Base-by-base conservation (phyloP, 2,329 filamentous ascomycete genomes). In the Harringtonia lauricola region DNA sequence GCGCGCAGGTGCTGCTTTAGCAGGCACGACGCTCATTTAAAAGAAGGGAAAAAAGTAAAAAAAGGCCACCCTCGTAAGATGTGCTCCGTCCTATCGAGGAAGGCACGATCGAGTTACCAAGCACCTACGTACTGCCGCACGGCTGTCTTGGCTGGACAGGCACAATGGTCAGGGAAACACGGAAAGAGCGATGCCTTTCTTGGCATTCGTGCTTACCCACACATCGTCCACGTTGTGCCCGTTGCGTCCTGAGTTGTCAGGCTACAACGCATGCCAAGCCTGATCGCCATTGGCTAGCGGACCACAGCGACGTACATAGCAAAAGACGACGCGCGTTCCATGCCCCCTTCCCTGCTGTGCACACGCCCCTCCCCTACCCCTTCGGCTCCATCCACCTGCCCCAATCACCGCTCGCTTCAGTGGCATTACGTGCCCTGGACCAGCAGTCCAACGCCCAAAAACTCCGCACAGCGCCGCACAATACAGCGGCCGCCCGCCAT, bases 261-360 rank as follows among this genome's bases (percentile, higher is more conserved):
- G 44, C 43, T 44, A 41, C 38, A 18, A 36, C 34, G 41, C 31
- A 10, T 36, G 38, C 44, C 42, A 46, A 43, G 44, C 44, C 44
- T 30, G 12, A 7, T 24, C 19, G 13, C 29, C 28, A 52, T 52
- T 52, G 51, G 51, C 37, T 31, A 19, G 45, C 30, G 13, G 34
- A 39, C 28, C 42, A 24, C 30, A 31, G 41, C 41, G 36, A 42
- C 22, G 15, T n/a, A n/a, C n/a, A n/a, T n/a, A n/a, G n/a, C 24
- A 9, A 19, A n/a, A 24, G 33, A 30, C 40, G 50, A 52, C 50
- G 50, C 50, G 50, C 50, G 50, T 52, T 52, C 50, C 45, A 42
- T 47, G 44, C 43, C 44, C 45, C 39, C 33, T 33, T 36, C 34
- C 30, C 13, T 30, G n/a, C 29, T 33, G 28, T 15, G 26, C 22